Evolutionary conservation across 2,329 filamentous ascomycete genomes (phyloP), one percentile per base, ranked within the genome.

Genomic region (Fusarium verticillioides): DNA sequence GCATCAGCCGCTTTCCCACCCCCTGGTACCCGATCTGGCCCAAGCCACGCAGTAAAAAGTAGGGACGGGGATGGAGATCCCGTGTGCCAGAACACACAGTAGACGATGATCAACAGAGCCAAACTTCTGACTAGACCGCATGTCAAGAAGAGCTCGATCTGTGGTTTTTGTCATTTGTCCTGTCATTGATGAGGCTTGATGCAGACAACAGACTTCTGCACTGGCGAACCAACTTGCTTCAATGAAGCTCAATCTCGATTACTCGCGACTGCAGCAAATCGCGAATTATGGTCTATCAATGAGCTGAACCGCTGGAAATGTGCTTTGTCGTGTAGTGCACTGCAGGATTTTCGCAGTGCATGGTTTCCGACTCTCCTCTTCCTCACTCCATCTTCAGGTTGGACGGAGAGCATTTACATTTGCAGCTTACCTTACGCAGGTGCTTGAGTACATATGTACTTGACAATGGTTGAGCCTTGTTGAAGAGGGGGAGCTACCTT

Each of bases 11-110:
- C 66, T 53, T 69, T 64, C 65, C 65, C 73, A 74, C 66, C 63
- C 73, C 76, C 73, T 65, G 66, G 73, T 69, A 70, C 76, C 74
- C 76, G 76, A 78, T 78, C 74, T 78, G 65, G 69, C 54, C 62
- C 76, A 78, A 69, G 76, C 76, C 76, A 78, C 74, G 58, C 64
- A 72, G 63, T 49, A 59, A 50, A 69, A 63, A 65, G 74, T 72
- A 77, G 73, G 72, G 75, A 70, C 70, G 75, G 74, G 72, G 72
- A 74, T 74, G 72, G 68, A 71, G 72, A 74, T 74, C 72, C 72
- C 72, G 72, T 70, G 64, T 72, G 68, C 72, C 68, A 74, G 73
- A 74, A 56, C 54, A 66, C 64, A 66, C 62, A 71, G 54, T 59
- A 65, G 73, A 76, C 63, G 65, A 67, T 65, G 62, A 74, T 74